Evolutionary conservation across 2,329 filamentous ascomycete genomes (phyloP), one percentile per base, ranked within the genome.

Genomic region (Chalaropsis thielavioides): DNA sequence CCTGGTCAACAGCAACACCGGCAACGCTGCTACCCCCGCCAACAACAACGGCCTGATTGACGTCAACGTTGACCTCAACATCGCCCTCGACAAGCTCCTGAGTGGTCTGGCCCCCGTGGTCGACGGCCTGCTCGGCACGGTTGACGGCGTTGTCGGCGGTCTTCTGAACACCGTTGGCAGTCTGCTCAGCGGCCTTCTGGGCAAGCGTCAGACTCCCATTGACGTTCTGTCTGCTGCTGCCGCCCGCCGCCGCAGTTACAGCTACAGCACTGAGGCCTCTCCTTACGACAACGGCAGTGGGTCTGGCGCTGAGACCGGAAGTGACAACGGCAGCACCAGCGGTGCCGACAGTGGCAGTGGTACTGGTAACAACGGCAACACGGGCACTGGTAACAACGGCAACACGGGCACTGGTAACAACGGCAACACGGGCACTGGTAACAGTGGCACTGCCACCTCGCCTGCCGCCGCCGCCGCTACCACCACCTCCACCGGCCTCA

Each of bases 131-230:
- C 59, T 67, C 15, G n/a, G 27, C 62, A 64, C 56, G 10, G 62
- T 64, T n/a, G 51, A 44, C 49, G 15, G n/a, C 35, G 41, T 67
- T 1, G 56, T 67, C 0, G 38, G 40, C n/a, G 62, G 56, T 15
- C 65, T 66, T 1, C 59, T 67, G 2, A n/a, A 43, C 62, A 64
- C 56, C 10, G 62, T 64, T n/a, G 51, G 59, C 49, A 19, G n/a
- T 35, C 56, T 67, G 1, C 62, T 67, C 1, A 19, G 40, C n/a
- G 62, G 56, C 17, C 65, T 66, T 3, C 59, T 67, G 27, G 62
- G 51, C 59, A 67, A 67, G 63, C 66, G 63, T 44, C 40, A 64
- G 24, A 43, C 41, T 38, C 3, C 27, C 8, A 41, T 17, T 4
- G 66, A 67, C 13, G 40, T 63, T n/a, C 60, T 67, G 7, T 17